Evolutionary conservation across 192 early-diverging fungal genomes (phyloP).

Genomic region (Entomortierella chlamydospora): DNA sequence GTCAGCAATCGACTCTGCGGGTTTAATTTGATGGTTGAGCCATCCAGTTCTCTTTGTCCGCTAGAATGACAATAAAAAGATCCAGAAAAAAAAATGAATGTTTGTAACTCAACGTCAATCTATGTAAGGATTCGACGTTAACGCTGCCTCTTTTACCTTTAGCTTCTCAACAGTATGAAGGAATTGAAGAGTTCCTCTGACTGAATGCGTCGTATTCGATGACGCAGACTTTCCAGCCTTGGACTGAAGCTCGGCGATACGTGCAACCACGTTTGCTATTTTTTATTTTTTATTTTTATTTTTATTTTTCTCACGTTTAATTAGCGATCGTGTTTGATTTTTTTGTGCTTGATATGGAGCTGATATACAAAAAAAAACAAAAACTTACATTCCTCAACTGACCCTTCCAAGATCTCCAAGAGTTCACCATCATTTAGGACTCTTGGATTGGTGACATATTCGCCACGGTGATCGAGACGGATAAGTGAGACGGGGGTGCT

Average conservation of each 20-base stretch:
- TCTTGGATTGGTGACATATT: conserved; percentile 28
- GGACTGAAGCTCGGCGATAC: conserved; percentile 27
- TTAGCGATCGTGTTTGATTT: too few relatives aligned
- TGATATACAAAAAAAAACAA: background rate
- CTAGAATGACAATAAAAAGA: conserved; percentile 49
- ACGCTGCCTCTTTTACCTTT: conserved; percentile 69
- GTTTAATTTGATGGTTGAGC: conserved; percentile 76
- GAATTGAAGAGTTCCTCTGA: conserved; percentile 67
- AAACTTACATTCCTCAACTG: conserved; percentile 28
- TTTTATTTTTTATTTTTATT: too few relatives aligned
- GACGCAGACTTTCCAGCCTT: background rate
- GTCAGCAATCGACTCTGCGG: conserved; percentile 90
- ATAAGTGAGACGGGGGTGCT: conserved; percentile 18
- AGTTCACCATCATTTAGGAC: conserved; percentile 27
- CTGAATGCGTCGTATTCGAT: conserved; percentile 30
- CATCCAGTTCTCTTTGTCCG: conserved; percentile 94
- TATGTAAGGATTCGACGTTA: too few relatives aligned
- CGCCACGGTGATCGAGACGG: conserved; percentile 32
- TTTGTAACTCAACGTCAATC: too few relatives aligned
- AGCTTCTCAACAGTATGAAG: conserved; percentile 84
- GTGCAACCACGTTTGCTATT: conserved; percentile 36
- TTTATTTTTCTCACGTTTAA: too few relatives aligned
- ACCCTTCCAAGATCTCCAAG: conserved; percentile 41
- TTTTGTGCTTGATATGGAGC: too few relatives aligned
- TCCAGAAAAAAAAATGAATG: too few relatives aligned